Evolutionary conservation across 2,329 filamentous ascomycete species (phyloP).

Genomic region (Camillea tinctor): DNA sequence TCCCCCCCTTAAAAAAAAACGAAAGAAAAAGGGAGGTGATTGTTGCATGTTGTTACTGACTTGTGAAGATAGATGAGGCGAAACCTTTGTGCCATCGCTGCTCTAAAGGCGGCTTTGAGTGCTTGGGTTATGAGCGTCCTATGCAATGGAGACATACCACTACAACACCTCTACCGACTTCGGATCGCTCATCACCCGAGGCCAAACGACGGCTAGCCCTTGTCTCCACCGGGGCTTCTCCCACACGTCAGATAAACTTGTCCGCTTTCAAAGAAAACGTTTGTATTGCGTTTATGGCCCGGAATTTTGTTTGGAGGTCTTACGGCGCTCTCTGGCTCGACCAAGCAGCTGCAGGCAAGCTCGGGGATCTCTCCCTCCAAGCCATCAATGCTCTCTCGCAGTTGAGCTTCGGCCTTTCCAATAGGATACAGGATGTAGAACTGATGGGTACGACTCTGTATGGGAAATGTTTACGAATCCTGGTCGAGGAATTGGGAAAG

Average conservation of each 20-base stretch:
- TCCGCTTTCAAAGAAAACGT: background rate
- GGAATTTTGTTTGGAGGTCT: conserved; percentile 20
- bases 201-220: background rate
- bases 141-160: conserved; percentile 21
- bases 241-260: background rate
- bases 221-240: background rate
- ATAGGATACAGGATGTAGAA: conserved; percentile 5
- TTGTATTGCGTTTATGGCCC: conserved; percentile 11
- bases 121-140: conserved; percentile 17
- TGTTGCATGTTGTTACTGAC: conserved; percentile 1
- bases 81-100: conserved; percentile 20
- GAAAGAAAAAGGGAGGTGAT: too few relatives aligned
- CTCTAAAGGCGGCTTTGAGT: conserved; percentile 17
- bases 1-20: background rate
- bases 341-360: conserved; percentile 15
- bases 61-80: conserved; percentile 13
- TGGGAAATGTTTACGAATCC: too few relatives aligned
- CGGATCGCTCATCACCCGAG: conserved; percentile 6
- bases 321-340: conserved; percentile 19
- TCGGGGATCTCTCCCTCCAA: conserved; percentile 14
- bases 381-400: conserved; percentile 18
- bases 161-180: conserved; percentile 4
- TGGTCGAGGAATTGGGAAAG: too few relatives aligned
- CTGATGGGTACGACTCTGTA: too few relatives aligned
- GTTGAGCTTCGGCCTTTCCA: conserved; percentile 15